Conservation (phyloP, 2,329 filamentous ascomycete species). For the Fusarium temperatum region DNA sequence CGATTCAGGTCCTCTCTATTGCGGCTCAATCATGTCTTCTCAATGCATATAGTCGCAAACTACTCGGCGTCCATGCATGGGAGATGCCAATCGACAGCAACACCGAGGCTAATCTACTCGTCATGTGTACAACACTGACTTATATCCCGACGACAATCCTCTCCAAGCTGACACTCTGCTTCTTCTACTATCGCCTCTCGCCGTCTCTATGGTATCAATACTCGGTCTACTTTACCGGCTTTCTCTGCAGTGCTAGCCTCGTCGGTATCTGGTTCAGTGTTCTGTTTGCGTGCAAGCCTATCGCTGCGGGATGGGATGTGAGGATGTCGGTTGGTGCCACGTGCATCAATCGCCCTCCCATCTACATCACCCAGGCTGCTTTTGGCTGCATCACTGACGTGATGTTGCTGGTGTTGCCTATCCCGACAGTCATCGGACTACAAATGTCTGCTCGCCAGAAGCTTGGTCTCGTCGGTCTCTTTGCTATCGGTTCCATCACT, state of each 20-base stretch:
- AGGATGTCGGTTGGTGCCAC: not conserved
- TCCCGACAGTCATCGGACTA: not conserved
- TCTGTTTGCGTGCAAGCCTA: not conserved
- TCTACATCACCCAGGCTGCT: slow-evolving; percentile 8
- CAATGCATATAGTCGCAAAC: not conserved
- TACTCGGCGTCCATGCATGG: slow-evolving; percentile 13
- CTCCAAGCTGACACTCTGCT: slow-evolving; percentile 9
- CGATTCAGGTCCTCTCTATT: not conserved
- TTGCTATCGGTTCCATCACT: slow-evolving; percentile 2
- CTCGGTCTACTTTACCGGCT: not conserved
- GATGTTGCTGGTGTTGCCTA: not conserved
- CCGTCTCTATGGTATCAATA: slow-evolving; percentile 10
- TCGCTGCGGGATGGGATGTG: not conserved
- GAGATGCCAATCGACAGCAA: slow-evolving; percentile 13
- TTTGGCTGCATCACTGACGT: slow-evolving; percentile 12
- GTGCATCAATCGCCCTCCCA: slow-evolving; percentile 8
- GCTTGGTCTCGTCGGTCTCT: not conserved
- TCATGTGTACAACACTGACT: slow-evolving; percentile 2
- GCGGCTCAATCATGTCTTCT: slow-evolving; percentile 19
- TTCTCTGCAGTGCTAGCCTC: not conserved
- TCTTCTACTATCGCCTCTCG: slow-evolving; percentile 14
- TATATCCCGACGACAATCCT: slow-evolving; percentile 15
- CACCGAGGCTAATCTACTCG: not conserved
- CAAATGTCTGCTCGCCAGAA: slow-evolving; percentile 10
- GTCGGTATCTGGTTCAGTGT: slow-evolving; percentile 9